Evolutionary conservation across 129 eudicot species (phyloP), one percentile per base, ranked within the genome.

Genomic region (Cynara cardunculus): DNA sequence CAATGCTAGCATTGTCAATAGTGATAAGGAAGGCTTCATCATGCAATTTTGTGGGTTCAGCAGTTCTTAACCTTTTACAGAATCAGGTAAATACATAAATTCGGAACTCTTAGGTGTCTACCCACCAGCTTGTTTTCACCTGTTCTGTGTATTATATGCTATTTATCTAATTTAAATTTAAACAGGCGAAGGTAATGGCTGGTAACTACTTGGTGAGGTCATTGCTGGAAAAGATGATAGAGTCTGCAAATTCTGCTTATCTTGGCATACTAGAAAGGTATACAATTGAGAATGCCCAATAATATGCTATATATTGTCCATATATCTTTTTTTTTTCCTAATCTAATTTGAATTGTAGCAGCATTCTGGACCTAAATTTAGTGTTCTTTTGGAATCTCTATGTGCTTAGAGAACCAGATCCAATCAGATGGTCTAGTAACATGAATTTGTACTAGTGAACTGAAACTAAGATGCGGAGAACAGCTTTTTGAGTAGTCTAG

Each of bases 211-310:
- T 88, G 66, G 97, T 89, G 85, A 86, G 99, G 85, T 92, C 99
- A 10, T 83, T 95, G 88, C 89, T 95, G 71, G 99, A 95, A 86
- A 92, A 90, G 87, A 95, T 95, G 99, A 86, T 90, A 77, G 93
- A 95, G 46, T 87, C 89, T 78, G 97, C 99, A 80, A 95, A 90
- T 87, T 90, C 96, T 73, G 97, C 99, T 39, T 95, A 92, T 84
- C 97, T 95, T 82, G 90, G 89, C 88, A 95, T 95, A 92, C 81
- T 95, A 67, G 99, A 95, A 81, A 95, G 99, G 99, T 94, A 85
- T 24, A 56, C 28, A 25, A 64, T 30, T 59, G 35, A 65, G 65
- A 66, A 27, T 26, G 67, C 68, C 64, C 18, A 61, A 46, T 19
- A 44, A 34, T 41, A n/a, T 78, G 19, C 25, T 12, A 16, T 34